Evolutionary conservation across 2,329 filamentous ascomycete species (phyloP).

Genomic region (Colletotrichum echinochloae): DNA sequence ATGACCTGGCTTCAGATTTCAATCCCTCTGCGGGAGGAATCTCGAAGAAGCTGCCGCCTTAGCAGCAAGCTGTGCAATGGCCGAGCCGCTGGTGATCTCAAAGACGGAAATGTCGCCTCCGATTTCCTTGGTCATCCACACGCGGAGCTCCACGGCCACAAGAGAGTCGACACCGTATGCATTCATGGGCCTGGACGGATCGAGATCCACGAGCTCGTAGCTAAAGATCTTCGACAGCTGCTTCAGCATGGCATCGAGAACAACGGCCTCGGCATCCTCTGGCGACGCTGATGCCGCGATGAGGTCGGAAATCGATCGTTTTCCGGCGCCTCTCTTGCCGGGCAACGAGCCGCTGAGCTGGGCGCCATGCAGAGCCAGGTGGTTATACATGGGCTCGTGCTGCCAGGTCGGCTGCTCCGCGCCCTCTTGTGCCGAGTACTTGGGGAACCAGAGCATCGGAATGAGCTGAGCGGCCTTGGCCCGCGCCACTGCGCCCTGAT

Average conservation of each 20-base stretch:
- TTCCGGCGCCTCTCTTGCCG: not conserved
- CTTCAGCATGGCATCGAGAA: slow-evolving; percentile 42
- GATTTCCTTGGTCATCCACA: slow-evolving; percentile 45
- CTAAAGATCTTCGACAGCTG: slow-evolving; percentile 45
- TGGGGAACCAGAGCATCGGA: slow-evolving; percentile 31
- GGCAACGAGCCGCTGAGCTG: not conserved
- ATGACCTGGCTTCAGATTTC: no score
- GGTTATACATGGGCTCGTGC: slow-evolving; percentile 29
- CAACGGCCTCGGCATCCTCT: slow-evolving; percentile 40
- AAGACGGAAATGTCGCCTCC: slow-evolving; percentile 43
- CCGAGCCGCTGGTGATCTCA: slow-evolving; percentile 6
- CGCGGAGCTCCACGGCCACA: slow-evolving; percentile 48
- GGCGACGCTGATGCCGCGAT: slow-evolving; percentile 30
- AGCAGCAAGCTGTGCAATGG: not conserved
- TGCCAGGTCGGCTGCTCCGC: slow-evolving; percentile 31
- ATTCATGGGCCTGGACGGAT: slow-evolving; percentile 41
- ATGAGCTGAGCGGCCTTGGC: slow-evolving; percentile 14
- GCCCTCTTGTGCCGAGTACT: slow-evolving; percentile 31
- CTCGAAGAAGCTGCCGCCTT: slow-evolving; percentile 5
- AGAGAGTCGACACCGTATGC: slow-evolving; percentile 48
- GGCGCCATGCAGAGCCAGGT: slow-evolving; percentile 12
- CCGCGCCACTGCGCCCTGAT: not conserved
- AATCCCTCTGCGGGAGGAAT: no score
- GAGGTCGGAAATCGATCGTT: not conserved
- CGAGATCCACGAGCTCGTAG: slow-evolving; percentile 44